Percentiles rank a stretch among this genome's conserved stretches.
These are phyloP conservation scores for Ogataea hybrid DNA, from an alignment of 1,139 yeast species.

Conservation along the genomic window DNA sequence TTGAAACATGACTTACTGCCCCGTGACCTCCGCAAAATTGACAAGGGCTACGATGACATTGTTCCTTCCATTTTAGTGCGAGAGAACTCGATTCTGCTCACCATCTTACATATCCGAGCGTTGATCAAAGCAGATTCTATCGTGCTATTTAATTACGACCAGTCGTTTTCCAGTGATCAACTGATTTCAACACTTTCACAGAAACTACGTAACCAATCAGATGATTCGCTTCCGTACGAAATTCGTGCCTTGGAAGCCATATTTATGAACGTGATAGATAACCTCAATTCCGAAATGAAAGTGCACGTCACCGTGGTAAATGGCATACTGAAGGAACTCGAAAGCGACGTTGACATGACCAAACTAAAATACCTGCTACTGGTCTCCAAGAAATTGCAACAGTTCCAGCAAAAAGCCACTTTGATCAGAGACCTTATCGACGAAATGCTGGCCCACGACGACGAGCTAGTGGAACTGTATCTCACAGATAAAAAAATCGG, in stretches of 20 bases:
- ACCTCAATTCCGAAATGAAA: constrained; percentile 81
- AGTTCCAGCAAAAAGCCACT: constrained; percentile 80
- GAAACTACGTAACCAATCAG: constrained; percentile 47
- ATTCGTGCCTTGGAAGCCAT: constrained; percentile 89
- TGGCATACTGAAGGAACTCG: constrained; percentile 76
- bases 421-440: constrained; percentile 83
- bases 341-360: constrained; percentile 79
- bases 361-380: constrained; percentile 77
- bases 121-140: constrained; percentile 78
- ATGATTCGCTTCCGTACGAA: constrained; percentile 54
- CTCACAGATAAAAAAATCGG: constrained; percentile 44
- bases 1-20: constrained; percentile 76
- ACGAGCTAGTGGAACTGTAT: constrained; percentile 68
- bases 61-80: constrained; percentile 86
- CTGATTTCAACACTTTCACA: constrained; percentile 87
- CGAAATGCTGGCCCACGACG: constrained; percentile 84
- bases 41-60: constrained; percentile 83
- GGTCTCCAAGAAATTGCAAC: constrained; percentile 75
- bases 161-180: constrained; percentile 59
- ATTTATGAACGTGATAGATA: constrained; percentile 77
- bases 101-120: constrained; percentile 83
- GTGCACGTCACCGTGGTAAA: constrained; percentile 72
- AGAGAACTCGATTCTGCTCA: constrained; percentile 73
- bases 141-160: constrained; percentile 71
- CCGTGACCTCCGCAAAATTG: constrained; percentile 82